Percentiles rank a stretch among this genome's conserved stretches.
phyloP scores from a whole-genome alignment of 2,329 filamentous ascomycete genomes.

The Fusarium neocosmosporiellum region DNA sequence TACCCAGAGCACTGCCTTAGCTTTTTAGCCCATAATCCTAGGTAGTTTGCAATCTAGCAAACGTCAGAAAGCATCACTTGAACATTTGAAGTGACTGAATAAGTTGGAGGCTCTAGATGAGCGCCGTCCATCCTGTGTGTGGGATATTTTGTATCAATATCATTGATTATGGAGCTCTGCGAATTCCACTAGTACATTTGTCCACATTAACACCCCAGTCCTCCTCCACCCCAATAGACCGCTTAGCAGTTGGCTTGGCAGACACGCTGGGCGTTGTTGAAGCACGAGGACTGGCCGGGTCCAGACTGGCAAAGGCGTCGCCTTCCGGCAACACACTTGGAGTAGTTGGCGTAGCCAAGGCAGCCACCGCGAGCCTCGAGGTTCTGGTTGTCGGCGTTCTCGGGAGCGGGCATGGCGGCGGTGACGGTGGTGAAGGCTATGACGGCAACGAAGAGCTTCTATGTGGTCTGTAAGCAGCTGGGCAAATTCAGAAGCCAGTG shows the following conservation, averaged over 20 bases:
- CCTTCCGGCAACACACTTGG: background rate
- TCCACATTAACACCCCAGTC: background rate
- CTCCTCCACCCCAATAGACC: background rate
- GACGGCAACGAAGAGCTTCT: background rate
- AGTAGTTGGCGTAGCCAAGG: constrained; percentile 1
- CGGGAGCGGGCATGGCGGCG: background rate
- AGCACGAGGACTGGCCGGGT: background rate
- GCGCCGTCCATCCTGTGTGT: background rate
- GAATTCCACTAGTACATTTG: background rate
- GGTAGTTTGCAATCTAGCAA: background rate
- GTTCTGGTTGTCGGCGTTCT: background rate
- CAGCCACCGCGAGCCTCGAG: background rate
- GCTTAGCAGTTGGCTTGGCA: background rate
- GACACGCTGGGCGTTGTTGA: background rate
- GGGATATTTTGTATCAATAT: background rate
- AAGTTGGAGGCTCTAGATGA: background rate
- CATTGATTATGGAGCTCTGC: background rate
- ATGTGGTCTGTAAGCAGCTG: background rate
- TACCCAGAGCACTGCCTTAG: background rate
- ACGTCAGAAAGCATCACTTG: background rate
- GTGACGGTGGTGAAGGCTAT: background rate
- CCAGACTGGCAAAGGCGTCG: background rate
- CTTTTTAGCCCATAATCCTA: background rate
- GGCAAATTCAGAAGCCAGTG: background rate
- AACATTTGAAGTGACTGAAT: background rate